Evolutionary conservation across 1,284 basidiomycete species (phyloP), one percentile per base, ranked within the genome.

Genomic region (Pseudozyma flocculosa): DNA sequence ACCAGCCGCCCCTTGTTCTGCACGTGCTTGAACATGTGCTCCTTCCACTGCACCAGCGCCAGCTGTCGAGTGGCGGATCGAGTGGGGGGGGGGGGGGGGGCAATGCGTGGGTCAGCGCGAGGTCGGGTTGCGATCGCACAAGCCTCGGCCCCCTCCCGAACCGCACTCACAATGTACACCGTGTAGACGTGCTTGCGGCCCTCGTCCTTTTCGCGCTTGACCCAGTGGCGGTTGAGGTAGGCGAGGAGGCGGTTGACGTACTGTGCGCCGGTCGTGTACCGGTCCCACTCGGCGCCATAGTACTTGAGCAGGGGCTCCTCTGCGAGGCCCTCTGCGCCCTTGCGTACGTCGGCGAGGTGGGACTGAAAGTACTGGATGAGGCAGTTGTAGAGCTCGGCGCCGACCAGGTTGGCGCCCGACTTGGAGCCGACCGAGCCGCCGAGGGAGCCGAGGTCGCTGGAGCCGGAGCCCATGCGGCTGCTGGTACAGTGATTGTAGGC

Each of bases 211-310:
- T 98, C 93, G 41, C 94, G 86, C 81, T 95, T 96, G 44, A 99
- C 93, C 95, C 95, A 99, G 80, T 97, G 92, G 54, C 94, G 89
- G 79, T 98, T 97, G 57, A 97, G 85, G 80, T 97, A 97, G 19
- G 90, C 89, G 82, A 97, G 97, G 39, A 98, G 81, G 18, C 74
- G 66, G 52, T 75, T 72, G 75, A 98, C 88, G 78, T 93, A 97
- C 79, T 90, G 92, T 10, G 94, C 92, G 54, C 94, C 94, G 0
- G 87, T 92, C 0, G 94, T 98, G 81, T 96, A 98, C 39, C 92
- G 85, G 75, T 92, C 89, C 94, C 95, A 98, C 78, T 96, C 89
- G 50, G 82, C 79, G 3, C 91, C 90, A 75, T 98, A 98, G 80
- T 90, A 96, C 63, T 87, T 87, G 54, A 99, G 82, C 38, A 99